These are phyloP conservation scores for Eimeria falciformis DNA, from an alignment of 169 alveolate species.

Conservation along the genomic window DNA sequence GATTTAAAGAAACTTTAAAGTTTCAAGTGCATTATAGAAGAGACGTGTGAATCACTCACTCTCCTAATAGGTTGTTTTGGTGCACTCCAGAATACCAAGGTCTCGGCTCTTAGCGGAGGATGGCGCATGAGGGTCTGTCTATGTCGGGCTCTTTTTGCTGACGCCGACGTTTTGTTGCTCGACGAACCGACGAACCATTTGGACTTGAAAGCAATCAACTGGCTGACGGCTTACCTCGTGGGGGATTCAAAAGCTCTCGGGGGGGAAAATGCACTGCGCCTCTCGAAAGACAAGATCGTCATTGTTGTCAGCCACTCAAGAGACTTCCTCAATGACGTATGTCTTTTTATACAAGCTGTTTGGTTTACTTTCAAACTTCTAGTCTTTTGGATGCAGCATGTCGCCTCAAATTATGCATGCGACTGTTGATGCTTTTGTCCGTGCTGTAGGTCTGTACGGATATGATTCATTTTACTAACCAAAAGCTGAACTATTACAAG, in stretches of 20 bases:
- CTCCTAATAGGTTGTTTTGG: neutral
- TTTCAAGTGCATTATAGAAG: neutral
- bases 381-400: neutral
- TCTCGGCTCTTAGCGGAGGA: constrained; percentile 77
- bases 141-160: constrained; percentile 92
- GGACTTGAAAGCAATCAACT: constrained; percentile 97
- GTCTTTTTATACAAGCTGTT: neutral
- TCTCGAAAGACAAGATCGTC: constrained; percentile 92
- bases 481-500: constrained; percentile 90
- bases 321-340: constrained; percentile 93
- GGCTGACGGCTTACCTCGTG: constrained; percentile 95
- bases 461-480: constrained; percentile 94
- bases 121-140: constrained; percentile 84
- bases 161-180: constrained; percentile 91
- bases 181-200: constrained; percentile 99
- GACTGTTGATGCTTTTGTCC: neutral
- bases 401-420: neutral
- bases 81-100: constrained; percentile 34
- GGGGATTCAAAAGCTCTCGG: neutral
- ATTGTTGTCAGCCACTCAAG: constrained; percentile 98
- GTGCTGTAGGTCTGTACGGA: constrained; percentile 92
- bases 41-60: neutral
- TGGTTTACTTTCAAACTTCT: neutral
- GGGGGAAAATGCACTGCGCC: constrained; percentile 30
- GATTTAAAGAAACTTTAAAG: neutral